Base-by-base conservation (phyloP, 139 green algal species). In the Deuterostichococcus epilithicus region DNA sequence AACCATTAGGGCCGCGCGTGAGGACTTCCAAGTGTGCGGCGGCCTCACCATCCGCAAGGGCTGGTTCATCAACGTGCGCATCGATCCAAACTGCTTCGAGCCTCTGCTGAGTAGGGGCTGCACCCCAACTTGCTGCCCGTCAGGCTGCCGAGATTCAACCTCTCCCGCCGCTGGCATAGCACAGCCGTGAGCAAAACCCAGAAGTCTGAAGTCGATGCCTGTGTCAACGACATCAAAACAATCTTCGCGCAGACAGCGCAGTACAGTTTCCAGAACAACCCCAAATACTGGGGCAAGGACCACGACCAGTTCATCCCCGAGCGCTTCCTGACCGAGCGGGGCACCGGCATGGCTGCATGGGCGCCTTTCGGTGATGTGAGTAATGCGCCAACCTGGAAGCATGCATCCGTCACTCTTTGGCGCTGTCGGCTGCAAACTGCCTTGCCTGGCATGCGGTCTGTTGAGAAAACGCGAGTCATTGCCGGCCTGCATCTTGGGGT, bases 241-340 rank as follows among this genome's bases (percentile, higher is more conserved):
- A n/a, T n/a, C n/a, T n/a, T n/a, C n/a, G n/a, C n/a, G 36, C 38
- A 76, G 34, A 76, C 76, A 13, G 68, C 78, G 28, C 73, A 86
- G 25, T 84, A 88, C 70, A 26, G 68, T 30, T 76, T 86, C 67
- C 86, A 92, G 70, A 72, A 73, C n/a, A 75, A 84, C 80, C 81
- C 81, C 8, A 47, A 67, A 0, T 80, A 88, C 58, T 91, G 82
- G 83, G n/a, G n/a, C 13, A 28, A 81, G 3, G 76, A 80, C 1
- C 42, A 72, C 0, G 25, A 80, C 0, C 74, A 81, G 32, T 92
- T 89, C 76, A 45, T 77, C 37, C 87, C 87, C 0, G 83, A 91
- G 85, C 77, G 87, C 37, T 91, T 86, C 63, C 34, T 91, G 77
- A 59, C 76, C 44, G 84, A 80, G 63, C 30, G 30, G 10, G 20